phyloP scores from a whole-genome alignment of 2,329 filamentous ascomycete species.

The Helminthosporium solani region DNA sequence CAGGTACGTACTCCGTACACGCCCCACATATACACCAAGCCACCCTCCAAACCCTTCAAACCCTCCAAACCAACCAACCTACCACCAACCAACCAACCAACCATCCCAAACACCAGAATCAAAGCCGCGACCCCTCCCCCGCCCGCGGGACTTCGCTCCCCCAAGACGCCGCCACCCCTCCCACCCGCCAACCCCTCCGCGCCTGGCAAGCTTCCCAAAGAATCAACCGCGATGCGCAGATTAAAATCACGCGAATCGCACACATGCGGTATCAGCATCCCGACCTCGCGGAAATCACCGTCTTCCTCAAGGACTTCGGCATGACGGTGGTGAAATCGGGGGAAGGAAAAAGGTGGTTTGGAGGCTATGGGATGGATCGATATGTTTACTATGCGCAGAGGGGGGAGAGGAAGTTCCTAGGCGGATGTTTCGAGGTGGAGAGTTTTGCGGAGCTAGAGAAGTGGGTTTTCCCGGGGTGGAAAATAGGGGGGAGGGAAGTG shows the following conservation, averaged over 20 bases:
- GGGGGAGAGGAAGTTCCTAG: conserved; percentile 56
- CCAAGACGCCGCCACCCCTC: conserved; percentile 42
- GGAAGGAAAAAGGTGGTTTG: conserved; percentile 53
- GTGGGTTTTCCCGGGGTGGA: conserved; percentile 3
- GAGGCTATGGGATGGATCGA: conserved; percentile 62
- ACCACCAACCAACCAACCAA: not conserved
- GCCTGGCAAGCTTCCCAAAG: conserved; percentile 42
- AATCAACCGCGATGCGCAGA: conserved; percentile 48
- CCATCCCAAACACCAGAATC: conserved; percentile 19
- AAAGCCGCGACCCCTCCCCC: conserved; percentile 39
- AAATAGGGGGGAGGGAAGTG: too few relatives aligned
- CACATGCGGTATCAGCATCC: conserved; percentile 59
- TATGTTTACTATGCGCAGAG: conserved; percentile 59
- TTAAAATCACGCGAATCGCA: conserved; percentile 50
- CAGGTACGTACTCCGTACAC: conserved; percentile 18
- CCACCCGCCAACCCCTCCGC: conserved; percentile 36
- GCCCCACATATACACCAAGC: conserved; percentile 17
- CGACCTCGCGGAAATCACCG: conserved; percentile 51
- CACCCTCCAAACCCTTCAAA: not conserved
- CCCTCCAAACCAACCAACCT: not conserved
- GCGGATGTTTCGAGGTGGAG: conserved; percentile 60
- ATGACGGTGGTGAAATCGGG: conserved; percentile 37
- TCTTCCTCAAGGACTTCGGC: conserved; percentile 44
- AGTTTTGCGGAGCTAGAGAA: conserved; percentile 56
- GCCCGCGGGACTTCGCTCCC: conserved; percentile 44